Base-by-base conservation (phyloP, 2,329 filamentous ascomycete genomes). In the Clathrospora elynae region DNA sequence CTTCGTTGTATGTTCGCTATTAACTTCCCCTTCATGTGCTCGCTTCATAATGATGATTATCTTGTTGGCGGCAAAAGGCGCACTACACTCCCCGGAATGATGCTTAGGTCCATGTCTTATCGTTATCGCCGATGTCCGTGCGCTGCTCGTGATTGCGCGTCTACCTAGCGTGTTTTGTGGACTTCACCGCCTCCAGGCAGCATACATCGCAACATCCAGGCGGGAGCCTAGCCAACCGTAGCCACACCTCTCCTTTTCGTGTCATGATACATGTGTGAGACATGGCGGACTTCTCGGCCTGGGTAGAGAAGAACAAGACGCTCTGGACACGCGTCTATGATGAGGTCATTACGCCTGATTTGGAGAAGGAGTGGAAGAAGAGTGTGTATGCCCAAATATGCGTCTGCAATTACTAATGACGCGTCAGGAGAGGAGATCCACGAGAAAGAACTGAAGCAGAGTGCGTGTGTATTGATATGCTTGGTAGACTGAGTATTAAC, bases 1-100 rank as follows among this genome's bases (percentile, higher is more conserved):
- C 65, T 85, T 84, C 8, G 61, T 42, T n/a, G 68, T 52, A 14
- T 56, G 67, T 37, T 58, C 62, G 26, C 36, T 40, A 22, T 42
- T 40, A n/a, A 49, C 53, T 4, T 58, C 61, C 14, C 64, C 65
- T 5, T 68, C 69, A 24, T 61, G 60, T 34, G 55, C 36, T 22
- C 73, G 64, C 62, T 75, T 75, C 61, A 69, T 72, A 14, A 22
- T 34, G 11, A 16, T 0, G 11, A 18, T 7, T 35, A 44, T 46
- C 28, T 23, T 28, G 33, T 40, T 14, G 34, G 43, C 40, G 46
- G 42, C 42, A 19, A 48, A n/a, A 48, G 34, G 31, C 25, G 33
- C n/a, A n/a, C n/a, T 26, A 42, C 35, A 39, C 29, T 39, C 46
- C 42, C 39, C 32, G 47, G 31, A 25, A 22, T 20, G 25, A 36